These are phyloP conservation scores for Colletotrichum sp. DNA, from an alignment of 2,329 filamentous ascomycete species.

Conservation along the genomic window DNA sequence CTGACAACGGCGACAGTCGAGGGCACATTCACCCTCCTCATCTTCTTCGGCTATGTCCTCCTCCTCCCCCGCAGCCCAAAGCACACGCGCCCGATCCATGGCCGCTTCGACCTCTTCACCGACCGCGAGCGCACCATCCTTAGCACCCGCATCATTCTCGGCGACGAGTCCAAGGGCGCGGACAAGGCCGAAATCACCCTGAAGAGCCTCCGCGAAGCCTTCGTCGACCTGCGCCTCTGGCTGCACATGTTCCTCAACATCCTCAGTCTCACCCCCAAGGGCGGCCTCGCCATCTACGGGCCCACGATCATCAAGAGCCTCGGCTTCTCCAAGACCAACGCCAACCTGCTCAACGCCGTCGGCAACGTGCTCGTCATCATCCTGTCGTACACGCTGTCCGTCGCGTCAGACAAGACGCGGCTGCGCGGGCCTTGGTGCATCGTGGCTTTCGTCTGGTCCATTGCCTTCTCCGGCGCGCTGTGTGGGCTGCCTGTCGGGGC, in stretches of 20 bases:
- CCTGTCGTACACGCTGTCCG: background rate
- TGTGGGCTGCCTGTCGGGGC: background rate
- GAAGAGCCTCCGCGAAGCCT: background rate
- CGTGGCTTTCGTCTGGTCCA: conserved; percentile 13
- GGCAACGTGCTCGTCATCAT: conserved; percentile 20
- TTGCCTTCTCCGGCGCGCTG: conserved; percentile 18
- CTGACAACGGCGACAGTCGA: background rate
- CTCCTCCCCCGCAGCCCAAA: conserved; percentile 10
- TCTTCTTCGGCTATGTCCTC: conserved; percentile 8
- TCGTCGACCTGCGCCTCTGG: conserved; percentile 16
- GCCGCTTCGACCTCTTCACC: conserved; percentile 11
- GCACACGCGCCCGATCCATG: conserved; percentile 12
- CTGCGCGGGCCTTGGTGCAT: conserved; percentile 18
- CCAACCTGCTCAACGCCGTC: conserved; percentile 25
- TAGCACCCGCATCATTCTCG: background rate
- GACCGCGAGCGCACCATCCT: conserved; percentile 4
- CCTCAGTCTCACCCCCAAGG: conserved; percentile 11
- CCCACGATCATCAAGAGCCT: conserved; percentile 24
- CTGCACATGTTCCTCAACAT: conserved; percentile 20
- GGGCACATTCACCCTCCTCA: conserved; percentile 1
- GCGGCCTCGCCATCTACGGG: conserved; percentile 17
- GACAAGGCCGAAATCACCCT: conserved; percentile 15
- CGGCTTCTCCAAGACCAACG: conserved; percentile 20
- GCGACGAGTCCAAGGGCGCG: conserved; percentile 12
- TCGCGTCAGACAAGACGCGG: conserved; percentile 18